Evolutionary conservation across 2,329 filamentous ascomycete genomes (phyloP), one percentile per base, ranked within the genome.

Genomic region (Pseudogymnoascus sp.): DNA sequence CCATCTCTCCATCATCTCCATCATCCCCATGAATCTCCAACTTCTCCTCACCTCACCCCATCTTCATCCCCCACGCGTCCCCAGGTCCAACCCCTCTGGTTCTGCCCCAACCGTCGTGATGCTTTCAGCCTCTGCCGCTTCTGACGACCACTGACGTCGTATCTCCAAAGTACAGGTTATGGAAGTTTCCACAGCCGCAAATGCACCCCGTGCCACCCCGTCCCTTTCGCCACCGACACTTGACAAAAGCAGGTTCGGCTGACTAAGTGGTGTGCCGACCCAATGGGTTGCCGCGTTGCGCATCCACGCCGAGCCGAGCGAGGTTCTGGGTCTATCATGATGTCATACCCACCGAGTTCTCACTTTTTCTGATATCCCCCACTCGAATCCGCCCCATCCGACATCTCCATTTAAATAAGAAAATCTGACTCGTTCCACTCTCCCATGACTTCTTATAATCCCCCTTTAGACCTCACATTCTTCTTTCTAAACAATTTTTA

Each of bases 151-250:
- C 50, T 56, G 50, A 56, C 50, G 50, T 56, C 50, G 50, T 56
- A 34, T 34, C 10, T 34, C 28, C 50, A 56, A 56, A 56, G 50
- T 34, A 34, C 28, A 31, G 50, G 28, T 56, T 34, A 28, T 56
- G 16, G 50, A 56, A 56, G 50, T 56, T 56, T 56, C n/a, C 85
- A 64, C 73, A 82, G 71, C 85, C 83, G 0, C 83, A 85, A 74
- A 78, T 86, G 59, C 78, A 81, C 69, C 82, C 81, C 10, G 82
- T 85, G 4, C 82, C 83, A 1, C 83, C 83, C 0, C 85, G 83
- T 82, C 82, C 78, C 11, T 5, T 34, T n/a, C 50, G 50, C 28
- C 50, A 56, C 50, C 50, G 50, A 21, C 28, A 18, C 50, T 12
- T 8, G 3, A 21, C 28, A 56, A 56, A 34, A 56, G 5, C 50